A percentile compares a stretch with the other conserved stretches of the same genome.
phyloP scores from a whole-genome alignment of 352 stramenopile genomes.

The Pilasporangium apinafurcum region DNA sequence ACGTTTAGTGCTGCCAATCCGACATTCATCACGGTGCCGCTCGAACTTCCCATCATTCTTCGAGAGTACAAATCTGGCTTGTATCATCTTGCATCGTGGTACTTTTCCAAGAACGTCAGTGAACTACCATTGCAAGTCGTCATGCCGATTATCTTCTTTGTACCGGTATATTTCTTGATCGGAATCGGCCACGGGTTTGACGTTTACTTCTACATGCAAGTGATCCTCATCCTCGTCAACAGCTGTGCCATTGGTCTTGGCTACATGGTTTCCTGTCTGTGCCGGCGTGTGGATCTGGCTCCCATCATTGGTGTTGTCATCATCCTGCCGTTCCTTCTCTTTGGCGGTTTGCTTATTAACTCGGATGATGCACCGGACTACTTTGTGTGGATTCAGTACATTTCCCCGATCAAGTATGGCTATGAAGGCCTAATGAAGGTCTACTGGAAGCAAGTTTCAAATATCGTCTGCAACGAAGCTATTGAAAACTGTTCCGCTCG shows the following conservation, averaged over 20 bases:
- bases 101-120: slow-evolving; percentile 43
- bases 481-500: slow-evolving; percentile 2
- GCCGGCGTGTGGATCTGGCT: slow-evolving; percentile 19
- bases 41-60: slow-evolving; percentile 33
- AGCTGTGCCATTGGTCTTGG: slow-evolving; percentile 26
- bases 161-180: slow-evolving; percentile 30
- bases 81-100: slow-evolving; percentile 34
- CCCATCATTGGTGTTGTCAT: slow-evolving; percentile 25
- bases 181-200: slow-evolving; percentile 25
- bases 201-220: slow-evolving; percentile 24
- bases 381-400: slow-evolving; percentile 36
- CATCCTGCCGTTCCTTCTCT: slow-evolving; percentile 36
- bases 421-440: slow-evolving; percentile 43
- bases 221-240: slow-evolving; percentile 30
- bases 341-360: slow-evolving; percentile 41
- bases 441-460: slow-evolving; percentile 25
- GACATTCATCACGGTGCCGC: slow-evolving; percentile 26
- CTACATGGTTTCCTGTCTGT: slow-evolving; percentile 33
- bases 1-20: slow-evolving; percentile 23
- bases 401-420: slow-evolving; percentile 42
- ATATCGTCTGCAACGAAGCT: slow-evolving; percentile 22
- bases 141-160: slow-evolving; percentile 30
- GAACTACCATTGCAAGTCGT: slow-evolving; percentile 41
- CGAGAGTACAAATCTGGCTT: slow-evolving; percentile 29
- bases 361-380: slow-evolving; percentile 26